Base-by-base conservation (phyloP, 306 rosid species). In the Cicer arietinum region DNA sequence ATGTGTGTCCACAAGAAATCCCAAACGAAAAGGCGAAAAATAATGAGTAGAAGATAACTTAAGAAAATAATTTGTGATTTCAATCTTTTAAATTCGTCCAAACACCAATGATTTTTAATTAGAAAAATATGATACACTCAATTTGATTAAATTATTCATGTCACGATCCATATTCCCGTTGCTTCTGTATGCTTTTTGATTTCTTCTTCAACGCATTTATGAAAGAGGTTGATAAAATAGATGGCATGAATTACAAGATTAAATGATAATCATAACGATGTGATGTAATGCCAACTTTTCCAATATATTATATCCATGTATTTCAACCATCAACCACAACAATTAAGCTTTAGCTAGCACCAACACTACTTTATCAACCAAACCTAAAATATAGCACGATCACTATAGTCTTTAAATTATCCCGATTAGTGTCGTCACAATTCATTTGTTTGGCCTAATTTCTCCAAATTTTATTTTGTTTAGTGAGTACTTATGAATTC, bases 101-200 rank as follows among this genome's bases (percentile, higher is more conserved):
- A 60, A 73, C 43, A 4, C 47, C 25, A 43, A 58, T 48, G 42
- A 73, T 59, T 73, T 66, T 51, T 18, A 40, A 52, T 51, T 43
- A 50, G 61, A 73, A 30, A 41, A 59, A 61, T 2, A 51, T 4
- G 62, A 58, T 52, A 7, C 2, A 37, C 41, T 60, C 13, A 74
- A 11, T 47, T 35, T 13, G 59, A 39, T 45, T 7, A 45, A 25
- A 18, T 10, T 9, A 42, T 60, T 59, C 47, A 25, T 48, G 44
- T 74, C 84, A 51, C 17, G 22, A 42, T 77, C 73, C 77, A 50
- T 51, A 35, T 41, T 7, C 11, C 20, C 64, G 41, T 30, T 17
- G 39, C 41, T 74, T 67, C 14, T 57, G 2, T 20, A 42, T 41
- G 76, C 47, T 18, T 75, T 75, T 67, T 25, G 8, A 40, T 53